phyloP scores from a whole-genome alignment of 75 land plant species.

The Larix kaempferi region DNA sequence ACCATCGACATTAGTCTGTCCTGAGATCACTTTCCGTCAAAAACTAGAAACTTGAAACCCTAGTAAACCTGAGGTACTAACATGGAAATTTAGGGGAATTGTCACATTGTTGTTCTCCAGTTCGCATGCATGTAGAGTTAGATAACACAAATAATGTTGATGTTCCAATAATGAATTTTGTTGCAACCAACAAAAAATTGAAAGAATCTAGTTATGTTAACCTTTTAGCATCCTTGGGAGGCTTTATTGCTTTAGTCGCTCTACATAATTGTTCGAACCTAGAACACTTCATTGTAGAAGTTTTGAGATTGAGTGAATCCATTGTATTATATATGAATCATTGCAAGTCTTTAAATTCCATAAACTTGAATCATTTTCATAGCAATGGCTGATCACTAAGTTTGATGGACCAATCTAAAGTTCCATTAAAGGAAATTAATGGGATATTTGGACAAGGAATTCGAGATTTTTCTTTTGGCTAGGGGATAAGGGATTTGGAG shows the following conservation, averaged over 20 bases:
- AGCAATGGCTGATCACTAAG: neutral
- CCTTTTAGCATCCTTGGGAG: constrained; percentile 7
- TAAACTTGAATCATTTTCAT: constrained; percentile 17
- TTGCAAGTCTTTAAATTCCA: constrained; percentile 20
- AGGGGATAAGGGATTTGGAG: constrained; percentile 38
- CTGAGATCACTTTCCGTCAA: constrained; percentile 16
- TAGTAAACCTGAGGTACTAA: constrained; percentile 21
- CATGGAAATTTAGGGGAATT: constrained; percentile 18
- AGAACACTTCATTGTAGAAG: constrained; percentile 23
- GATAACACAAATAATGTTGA: constrained; percentile 14
- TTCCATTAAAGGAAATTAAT: constrained; percentile 11
- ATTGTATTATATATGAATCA: constrained; percentile 18
- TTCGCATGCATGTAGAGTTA: constrained; percentile 13
- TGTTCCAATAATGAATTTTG: constrained; percentile 16
- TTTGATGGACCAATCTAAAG: constrained; percentile 24
- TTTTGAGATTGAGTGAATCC: constrained; percentile 17
- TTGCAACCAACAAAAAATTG: constrained; percentile 18
- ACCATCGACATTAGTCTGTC: constrained; percentile 13
- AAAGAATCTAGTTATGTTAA: constrained; percentile 16
- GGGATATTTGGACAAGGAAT: constrained; percentile 13
- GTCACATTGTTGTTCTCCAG: constrained; percentile 15
- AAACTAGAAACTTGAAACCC: constrained; percentile 14
- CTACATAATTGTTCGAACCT: constrained; percentile 21
- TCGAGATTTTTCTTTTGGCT: constrained; percentile 19
- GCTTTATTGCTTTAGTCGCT: constrained; percentile 11